Base-by-base conservation (phyloP, 1,139 yeast genomes). In the Yarrowia galli region DNA sequence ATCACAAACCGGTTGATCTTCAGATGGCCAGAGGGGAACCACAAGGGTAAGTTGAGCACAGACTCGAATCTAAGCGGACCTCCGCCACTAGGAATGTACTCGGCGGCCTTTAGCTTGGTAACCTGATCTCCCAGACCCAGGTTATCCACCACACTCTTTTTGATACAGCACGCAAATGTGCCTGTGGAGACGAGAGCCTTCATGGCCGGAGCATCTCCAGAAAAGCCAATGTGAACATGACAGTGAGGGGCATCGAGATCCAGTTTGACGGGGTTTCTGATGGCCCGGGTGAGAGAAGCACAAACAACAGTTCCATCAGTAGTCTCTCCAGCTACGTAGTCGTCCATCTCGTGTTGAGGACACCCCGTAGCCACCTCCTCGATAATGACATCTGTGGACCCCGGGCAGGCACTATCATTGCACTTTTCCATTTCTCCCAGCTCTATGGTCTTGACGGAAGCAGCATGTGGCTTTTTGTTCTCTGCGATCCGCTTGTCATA, bases 211-310 rank as follows among this genome's bases (percentile, higher is more conserved):
- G 38, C 35, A 25, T 61, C 66, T 4, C 38, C 45, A 3, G 66
- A 61, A 23, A 46, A 61, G 22, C 66, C 66, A 40, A 61, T 61
- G 18, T 61, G 56, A 25, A 61, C 54, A 2, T 61, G 66, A 23
- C 66, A 61, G n/a, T 61, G 66, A 16, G 66, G 66, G 5, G 66
- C 66, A 23, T 61, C 54, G 0, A 61, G 66, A 36, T 46, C 56
- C 12, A 61, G 56, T 15, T 23, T 23, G 20, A 25, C 16, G 25
- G 66, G 66, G 53, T 61, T 61, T 36, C 66, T 22, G 22, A 36
- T 46, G 3, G 66, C 66, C 3, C 56, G 20, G 0, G 66, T 46
- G 5, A 61, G 46, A 35, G 66, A 61, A 1, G 46, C 36, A 25
- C 66, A 61, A 12, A 61, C 46, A 15, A 18, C 8, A 16, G 22